Conservation (phyloP, 1,284 basidiomycete genomes). For the Sporisorium reilianum region DNA sequence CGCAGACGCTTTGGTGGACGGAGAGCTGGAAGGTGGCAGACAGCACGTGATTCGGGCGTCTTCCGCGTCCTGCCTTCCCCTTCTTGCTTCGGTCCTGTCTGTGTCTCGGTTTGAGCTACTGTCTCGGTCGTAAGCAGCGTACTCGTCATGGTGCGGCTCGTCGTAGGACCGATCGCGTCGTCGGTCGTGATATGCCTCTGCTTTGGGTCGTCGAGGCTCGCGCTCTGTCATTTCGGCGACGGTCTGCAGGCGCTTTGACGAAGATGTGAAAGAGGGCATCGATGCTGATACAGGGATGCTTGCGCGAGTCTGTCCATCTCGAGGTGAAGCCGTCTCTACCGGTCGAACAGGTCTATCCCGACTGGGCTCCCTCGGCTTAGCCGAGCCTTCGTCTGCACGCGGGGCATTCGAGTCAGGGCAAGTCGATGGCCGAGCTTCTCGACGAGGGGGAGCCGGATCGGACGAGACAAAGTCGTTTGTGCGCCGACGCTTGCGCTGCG, state of each 20-base stretch:
- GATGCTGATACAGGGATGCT: conserved; percentile 23
- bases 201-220: neutral
- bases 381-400: conserved; percentile 5
- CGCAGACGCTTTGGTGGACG: conserved; percentile 3
- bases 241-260: conserved; percentile 12
- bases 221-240: conserved; percentile 12
- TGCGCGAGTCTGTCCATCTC: neutral
- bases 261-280: conserved; percentile 21
- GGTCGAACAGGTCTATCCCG: conserved; percentile 1
- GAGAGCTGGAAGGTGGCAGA: neutral
- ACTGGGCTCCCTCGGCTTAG: conserved; percentile 7
- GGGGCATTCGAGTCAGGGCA: neutral
- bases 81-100: neutral
- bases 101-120: neutral
- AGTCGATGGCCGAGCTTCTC: neutral
- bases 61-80: neutral
- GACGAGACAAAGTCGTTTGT: conserved; percentile 30
- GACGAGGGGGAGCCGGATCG: conserved; percentile 3
- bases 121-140: neutral
- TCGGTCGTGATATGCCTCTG: conserved; percentile 18
- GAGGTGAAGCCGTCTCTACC: conserved; percentile 11
- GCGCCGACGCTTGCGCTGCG: conserved; percentile 38
- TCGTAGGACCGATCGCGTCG: conserved; percentile 31
- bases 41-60: conserved; percentile 6
- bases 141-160: conserved; percentile 10